Percentiles rank a stretch among this genome's conserved stretches.
Conservation (phyloP, 805 yeast genomes). For the Dipodascus albidus region DNA sequence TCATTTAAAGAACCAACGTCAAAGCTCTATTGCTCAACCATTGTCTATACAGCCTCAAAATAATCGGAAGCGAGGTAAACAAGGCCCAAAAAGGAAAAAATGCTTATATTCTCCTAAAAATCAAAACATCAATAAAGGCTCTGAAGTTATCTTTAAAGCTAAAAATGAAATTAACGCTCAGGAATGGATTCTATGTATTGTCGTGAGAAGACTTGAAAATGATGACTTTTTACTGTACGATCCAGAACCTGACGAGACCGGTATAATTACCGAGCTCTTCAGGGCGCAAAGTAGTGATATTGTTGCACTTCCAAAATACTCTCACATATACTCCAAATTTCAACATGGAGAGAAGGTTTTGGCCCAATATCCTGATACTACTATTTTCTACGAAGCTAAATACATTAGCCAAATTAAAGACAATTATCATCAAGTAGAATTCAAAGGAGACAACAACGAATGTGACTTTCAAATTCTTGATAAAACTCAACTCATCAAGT, state of each 20-base stretch:
- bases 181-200: not conserved
- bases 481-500: constrained; percentile 9
- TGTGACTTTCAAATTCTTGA: constrained; percentile 73
- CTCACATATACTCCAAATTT: constrained; percentile 34
- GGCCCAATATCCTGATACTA: constrained; percentile 94
- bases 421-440: constrained; percentile 65
- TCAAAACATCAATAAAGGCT: not conserved
- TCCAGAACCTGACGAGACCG: constrained; percentile 93
- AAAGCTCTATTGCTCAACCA: not conserved
- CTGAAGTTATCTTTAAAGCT: not conserved
- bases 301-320: constrained; percentile 45
- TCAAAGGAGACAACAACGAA: constrained; percentile 96
- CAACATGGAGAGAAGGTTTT: constrained; percentile 73
- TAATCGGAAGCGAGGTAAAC: not conserved
- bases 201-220: not conserved
- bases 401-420: constrained; percentile 70
- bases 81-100: not conserved
- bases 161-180: not conserved
- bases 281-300: constrained; percentile 75
- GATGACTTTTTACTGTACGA: constrained; percentile 29
- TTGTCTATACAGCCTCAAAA: not conserved
- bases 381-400: constrained; percentile 91
- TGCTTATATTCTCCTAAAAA: not conserved
- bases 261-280: constrained; percentile 77
- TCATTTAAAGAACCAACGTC: not conserved